Base-by-base conservation (phyloP, 2,329 filamentous ascomycete species). In the Lachnellula arida region DNA sequence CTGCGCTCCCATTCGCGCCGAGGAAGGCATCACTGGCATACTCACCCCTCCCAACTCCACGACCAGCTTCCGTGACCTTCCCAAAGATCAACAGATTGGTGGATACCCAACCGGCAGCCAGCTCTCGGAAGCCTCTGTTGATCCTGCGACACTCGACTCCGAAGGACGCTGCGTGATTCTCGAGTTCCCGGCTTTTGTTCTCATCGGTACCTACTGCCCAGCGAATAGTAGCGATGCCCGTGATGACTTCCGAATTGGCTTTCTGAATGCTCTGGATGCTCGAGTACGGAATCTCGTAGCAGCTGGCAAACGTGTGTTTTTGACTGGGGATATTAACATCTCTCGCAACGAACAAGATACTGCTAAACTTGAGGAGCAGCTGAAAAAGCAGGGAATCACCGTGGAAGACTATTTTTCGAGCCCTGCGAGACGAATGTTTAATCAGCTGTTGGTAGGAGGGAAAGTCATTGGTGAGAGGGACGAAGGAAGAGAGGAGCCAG, bases 161-260 rank as follows among this genome's bases (percentile, higher is more conserved):
- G 94, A 99, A 75, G 94, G 94, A 0, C 87, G 94, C 48, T 96
- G 91, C 65, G 84, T 97, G 7, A 79, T 96, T 44, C 78, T 99
- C 3, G 94, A 97, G 68, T 97, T 99, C 64, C 90, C 91, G 0
- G 92, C 91, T 3, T 97, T 99, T 70, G 91, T 99, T 4, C 80
- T 99, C 15, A 82, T 99, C 50, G 94, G 93, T 4, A 87, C 95
- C 2, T 97, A 99, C 73, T 90, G 89, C 65, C 94, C 94, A 11
- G 94, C 93, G 22, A 91, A 88, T 65, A 85, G 91, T 56, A 92
- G 96, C 65, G 90, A 94, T 59, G 82, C 84, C 3, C 82, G 94
- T 25, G 87, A 92, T 63, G 85, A 88, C 60, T 99, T 96, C 67
- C 86, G 93, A 14, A 77, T 88, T 53, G 85, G 81, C 22, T 99